phyloP scores from a whole-genome alignment of 2,329 filamentous ascomycete genomes.

The Coniochaeta prunicola region DNA sequence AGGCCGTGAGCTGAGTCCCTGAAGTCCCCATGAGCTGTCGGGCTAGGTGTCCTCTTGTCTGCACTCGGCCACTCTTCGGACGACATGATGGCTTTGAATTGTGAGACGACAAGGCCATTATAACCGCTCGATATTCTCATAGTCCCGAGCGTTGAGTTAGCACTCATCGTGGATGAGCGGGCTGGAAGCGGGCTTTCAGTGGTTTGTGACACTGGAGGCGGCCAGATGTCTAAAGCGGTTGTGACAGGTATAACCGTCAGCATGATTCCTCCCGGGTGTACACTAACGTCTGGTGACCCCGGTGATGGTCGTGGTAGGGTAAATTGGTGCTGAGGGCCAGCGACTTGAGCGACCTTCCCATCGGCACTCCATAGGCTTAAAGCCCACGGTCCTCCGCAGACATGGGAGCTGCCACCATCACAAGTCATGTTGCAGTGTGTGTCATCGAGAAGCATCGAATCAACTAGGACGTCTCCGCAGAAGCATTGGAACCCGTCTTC shows the following conservation, averaged over 20 bases:
- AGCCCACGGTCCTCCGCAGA: conserved; percentile 13
- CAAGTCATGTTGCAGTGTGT: conserved; percentile 12
- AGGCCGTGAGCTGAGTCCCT: background rate
- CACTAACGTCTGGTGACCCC: conserved; percentile 9
- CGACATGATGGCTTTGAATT: background rate
- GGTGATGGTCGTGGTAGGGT: conserved; percentile 9
- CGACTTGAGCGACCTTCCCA: conserved; percentile 8
- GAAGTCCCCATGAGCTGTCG: background rate
- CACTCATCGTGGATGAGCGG: background rate
- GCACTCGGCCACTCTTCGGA: background rate
- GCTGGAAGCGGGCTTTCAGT: background rate
- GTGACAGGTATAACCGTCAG: conserved; percentile 12
- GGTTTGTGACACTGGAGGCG: conserved; percentile 1
- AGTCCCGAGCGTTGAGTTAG: background rate
- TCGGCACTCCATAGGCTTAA: conserved; percentile 14
- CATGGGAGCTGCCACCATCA: conserved; percentile 5
- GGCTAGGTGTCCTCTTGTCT: background rate
- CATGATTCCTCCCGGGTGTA: conserved; percentile 11
- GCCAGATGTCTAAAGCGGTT: conserved; percentile 12
- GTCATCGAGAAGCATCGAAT: conserved; percentile 14
- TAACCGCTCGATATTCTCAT: background rate
- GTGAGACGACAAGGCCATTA: background rate
- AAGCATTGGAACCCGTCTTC: conserved; percentile 14
- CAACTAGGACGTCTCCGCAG: conserved; percentile 12
- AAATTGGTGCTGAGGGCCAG: conserved; percentile 11